Base-by-base conservation (phyloP, 257 asterid species). In the Salvia miltiorrhiza region DNA sequence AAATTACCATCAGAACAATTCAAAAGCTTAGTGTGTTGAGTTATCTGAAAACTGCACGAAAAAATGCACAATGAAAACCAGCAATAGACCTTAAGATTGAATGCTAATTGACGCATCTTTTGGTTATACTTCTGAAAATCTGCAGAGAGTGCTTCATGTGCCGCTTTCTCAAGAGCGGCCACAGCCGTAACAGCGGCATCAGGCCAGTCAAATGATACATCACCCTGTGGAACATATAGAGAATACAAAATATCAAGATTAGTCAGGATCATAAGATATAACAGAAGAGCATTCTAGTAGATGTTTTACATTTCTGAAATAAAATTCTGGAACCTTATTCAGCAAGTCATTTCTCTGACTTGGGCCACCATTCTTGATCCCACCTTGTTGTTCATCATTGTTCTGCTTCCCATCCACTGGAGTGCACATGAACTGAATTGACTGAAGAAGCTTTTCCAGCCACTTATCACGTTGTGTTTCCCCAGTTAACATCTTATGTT, bases 381-480 rank as follows among this genome's bases (percentile, higher is more conserved):
- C 58, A 41, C 70, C 73, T 19, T 55, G 80, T 57, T 76, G 84
- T 77, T 77, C 78, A 73, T 48, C 83, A 73, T 71, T 83, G 56
- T 58, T 71, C 62, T 77, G 81, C 68, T 75, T 78, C 52, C 65
- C 70, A 49, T 52, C 75, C 48, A 44, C 73, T 13, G 90, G 67
- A 55, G 72, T 37, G 82, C 96, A 93, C 41, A 81, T 63, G 60
- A 53, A 78, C 71, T 84, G 80, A 79, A 88, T 50, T n/a, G 86
- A 81, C 33, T 83, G 86, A 49, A 93, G 87, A 62, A 93, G 87
- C 80, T 77, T 90, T 62, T 84, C 96, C 84, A 90, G 77, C 91
- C 95, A 87, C 82, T 67, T 83, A 76, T 93, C 85, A 21, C 99
- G 90, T 65, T 65, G 81, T 28, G 84, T 74, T 76, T 84, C 94